phyloP scores from a whole-genome alignment of 2,329 filamentous ascomycete species.

The Aureobasidium lini region DNA sequence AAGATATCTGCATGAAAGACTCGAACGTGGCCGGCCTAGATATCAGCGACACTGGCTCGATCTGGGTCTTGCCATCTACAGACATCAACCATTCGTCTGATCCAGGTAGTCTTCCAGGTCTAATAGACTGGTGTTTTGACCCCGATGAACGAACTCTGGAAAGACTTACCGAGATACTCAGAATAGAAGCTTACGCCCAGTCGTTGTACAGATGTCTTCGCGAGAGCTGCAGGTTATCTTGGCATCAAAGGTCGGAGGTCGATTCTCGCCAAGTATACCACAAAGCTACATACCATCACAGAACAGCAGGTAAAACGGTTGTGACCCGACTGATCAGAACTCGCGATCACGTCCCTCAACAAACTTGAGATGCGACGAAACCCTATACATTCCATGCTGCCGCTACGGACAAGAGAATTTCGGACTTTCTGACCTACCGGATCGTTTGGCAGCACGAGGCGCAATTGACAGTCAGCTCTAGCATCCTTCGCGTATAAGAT shows the following conservation, averaged over 20 bases:
- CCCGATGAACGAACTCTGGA: neutral
- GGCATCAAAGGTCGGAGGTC: neutral
- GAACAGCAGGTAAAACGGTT: no score
- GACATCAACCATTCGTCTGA: neutral
- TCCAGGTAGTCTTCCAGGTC: no score
- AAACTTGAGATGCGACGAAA: neutral
- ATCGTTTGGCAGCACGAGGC: neutral
- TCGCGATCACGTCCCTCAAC: neutral
- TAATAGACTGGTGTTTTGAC: no score
- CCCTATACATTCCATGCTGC: neutral
- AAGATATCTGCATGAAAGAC: neutral
- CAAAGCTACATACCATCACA: neutral
- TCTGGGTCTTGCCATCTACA: neutral
- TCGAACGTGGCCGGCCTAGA: neutral
- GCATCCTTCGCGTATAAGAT: constrained; percentile 1
- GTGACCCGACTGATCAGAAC: neutral
- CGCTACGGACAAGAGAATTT: neutral
- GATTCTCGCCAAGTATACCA: neutral
- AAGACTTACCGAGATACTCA: neutral
- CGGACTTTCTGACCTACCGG: neutral
- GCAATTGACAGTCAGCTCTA: constrained; percentile 7
- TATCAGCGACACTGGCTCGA: neutral
- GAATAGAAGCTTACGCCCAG: constrained; percentile 1
- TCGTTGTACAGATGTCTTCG: neutral
- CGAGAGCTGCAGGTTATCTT: neutral